phyloP scores from a whole-genome alignment of 768 basidiomycete species.

The Boletus pseudo-olivaceus region DNA sequence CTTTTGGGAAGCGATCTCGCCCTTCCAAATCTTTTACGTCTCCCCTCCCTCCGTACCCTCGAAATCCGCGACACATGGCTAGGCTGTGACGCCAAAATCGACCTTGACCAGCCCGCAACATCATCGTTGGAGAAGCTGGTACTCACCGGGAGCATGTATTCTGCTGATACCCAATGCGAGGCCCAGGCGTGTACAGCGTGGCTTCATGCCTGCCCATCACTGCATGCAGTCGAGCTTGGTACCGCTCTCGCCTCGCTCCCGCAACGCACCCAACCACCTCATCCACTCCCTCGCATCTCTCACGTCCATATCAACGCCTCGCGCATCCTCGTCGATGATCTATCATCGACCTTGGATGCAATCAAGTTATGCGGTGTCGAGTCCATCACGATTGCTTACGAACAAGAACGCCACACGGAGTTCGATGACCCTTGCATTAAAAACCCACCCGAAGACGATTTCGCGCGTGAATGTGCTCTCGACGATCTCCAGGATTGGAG shows the following conservation, averaged over 20 bases:
- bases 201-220: slow-evolving; percentile 23
- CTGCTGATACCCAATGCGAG: slow-evolving; percentile 14
- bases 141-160: slow-evolving; percentile 32
- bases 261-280: not conserved
- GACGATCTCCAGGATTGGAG: slow-evolving; percentile 32
- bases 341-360: slow-evolving; percentile 20
- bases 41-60: slow-evolving; percentile 59
- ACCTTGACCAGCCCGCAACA: not conserved
- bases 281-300: slow-evolving; percentile 8
- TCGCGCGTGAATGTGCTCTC: slow-evolving; percentile 28
- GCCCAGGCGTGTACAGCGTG: slow-evolving; percentile 23
- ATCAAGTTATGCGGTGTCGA: slow-evolving; percentile 16
- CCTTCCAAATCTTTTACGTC: slow-evolving; percentile 62
- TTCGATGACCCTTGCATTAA: slow-evolving; percentile 1
- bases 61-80: slow-evolving; percentile 69
- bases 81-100: slow-evolving; percentile 36
- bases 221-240: slow-evolving; percentile 21
- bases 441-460: slow-evolving; percentile 16
- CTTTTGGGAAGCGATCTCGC: slow-evolving; percentile 52
- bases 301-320: slow-evolving; percentile 28
- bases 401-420: slow-evolving; percentile 3
- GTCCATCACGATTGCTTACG: slow-evolving; percentile 23
- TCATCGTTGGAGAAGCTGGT: slow-evolving; percentile 20
- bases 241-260: slow-evolving; percentile 19
- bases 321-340: slow-evolving; percentile 20